Evolutionary conservation across 192 early-diverging fungal genomes (phyloP).

Genomic region (Glomus cerebriforme): DNA sequence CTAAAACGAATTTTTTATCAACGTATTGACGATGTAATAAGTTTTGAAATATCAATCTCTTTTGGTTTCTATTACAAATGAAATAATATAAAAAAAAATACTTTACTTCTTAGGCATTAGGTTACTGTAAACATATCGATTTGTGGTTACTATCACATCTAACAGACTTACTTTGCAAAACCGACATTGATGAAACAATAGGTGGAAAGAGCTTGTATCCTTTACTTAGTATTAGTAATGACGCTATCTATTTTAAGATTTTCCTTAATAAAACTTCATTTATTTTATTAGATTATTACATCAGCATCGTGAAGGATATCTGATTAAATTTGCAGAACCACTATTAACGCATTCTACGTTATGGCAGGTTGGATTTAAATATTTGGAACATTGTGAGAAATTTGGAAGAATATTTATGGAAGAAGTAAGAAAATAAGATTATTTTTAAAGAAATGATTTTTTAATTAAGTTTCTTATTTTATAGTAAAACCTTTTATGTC

Average conservation of each 20-base stretch:
- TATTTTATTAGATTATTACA: not conserved
- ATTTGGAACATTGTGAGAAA: slow-evolving; percentile 17
- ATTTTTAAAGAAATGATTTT: not conserved
- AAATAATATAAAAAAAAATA: not conserved
- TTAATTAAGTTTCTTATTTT: not conserved
- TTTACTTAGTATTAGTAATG: not conserved
- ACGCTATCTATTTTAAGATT: not conserved
- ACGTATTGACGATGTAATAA: not conserved
- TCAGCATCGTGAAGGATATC: not conserved
- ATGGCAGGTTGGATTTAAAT: slow-evolving; percentile 30
- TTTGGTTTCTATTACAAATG: no score
- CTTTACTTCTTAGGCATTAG: not conserved
- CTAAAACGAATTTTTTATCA: not conserved
- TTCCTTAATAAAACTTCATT: not conserved
- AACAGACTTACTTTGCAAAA: slow-evolving; percentile 12
- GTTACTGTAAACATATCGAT: slow-evolving; percentile 14
- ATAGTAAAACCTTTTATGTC: not conserved
- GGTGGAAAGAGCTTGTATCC: not conserved
- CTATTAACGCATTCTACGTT: not conserved
- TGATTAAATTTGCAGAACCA: slow-evolving; percentile 25
- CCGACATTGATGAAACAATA: not conserved
- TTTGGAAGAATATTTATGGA: slow-evolving; percentile 13
- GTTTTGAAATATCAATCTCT: no score
- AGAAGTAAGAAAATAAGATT: not conserved
- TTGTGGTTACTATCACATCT: slow-evolving; percentile 22